Evolutionary conservation across 2,329 filamentous ascomycete species (phyloP).

Genomic region (Curvularia sp.): DNA sequence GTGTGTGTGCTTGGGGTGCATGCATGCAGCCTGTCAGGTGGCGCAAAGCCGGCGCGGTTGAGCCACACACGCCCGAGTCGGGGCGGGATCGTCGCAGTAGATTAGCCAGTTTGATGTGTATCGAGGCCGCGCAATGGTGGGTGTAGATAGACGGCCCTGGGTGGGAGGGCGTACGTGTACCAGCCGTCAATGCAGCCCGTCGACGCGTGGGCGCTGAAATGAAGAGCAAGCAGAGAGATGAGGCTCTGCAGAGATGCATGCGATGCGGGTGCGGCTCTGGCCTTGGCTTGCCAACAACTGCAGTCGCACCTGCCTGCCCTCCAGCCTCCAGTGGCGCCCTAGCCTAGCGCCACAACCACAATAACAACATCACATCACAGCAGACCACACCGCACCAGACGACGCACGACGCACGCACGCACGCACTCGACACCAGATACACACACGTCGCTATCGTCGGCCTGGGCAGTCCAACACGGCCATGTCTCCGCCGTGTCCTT

Average conservation of each 20-base stretch:
- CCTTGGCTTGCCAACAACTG: too few species aligned
- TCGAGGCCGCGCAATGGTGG: conserved; percentile 16
- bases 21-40: not conserved
- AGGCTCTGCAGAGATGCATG: conserved; percentile 1
- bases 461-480: not conserved
- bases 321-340: not conserved
- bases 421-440: not conserved
- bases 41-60: not conserved
- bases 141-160: not conserved
- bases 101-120: conserved; percentile 13
- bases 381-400: not conserved
- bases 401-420: not conserved
- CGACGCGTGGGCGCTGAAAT: not conserved
- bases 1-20: not conserved
- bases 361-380: not conserved
- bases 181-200: too few species aligned
- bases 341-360: conserved; percentile 2
- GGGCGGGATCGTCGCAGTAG: conserved; percentile 12
- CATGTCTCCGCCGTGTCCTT: not conserved
- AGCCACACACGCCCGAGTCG: conserved; percentile 2
- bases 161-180: not conserved
- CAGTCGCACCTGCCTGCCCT: not conserved
- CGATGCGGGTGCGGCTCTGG: not conserved
- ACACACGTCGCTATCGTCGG: conserved; percentile 1
- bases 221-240: not conserved